Conservation (phyloP, 2,329 filamentous ascomycete species). For the Penicillium decumbens region DNA sequence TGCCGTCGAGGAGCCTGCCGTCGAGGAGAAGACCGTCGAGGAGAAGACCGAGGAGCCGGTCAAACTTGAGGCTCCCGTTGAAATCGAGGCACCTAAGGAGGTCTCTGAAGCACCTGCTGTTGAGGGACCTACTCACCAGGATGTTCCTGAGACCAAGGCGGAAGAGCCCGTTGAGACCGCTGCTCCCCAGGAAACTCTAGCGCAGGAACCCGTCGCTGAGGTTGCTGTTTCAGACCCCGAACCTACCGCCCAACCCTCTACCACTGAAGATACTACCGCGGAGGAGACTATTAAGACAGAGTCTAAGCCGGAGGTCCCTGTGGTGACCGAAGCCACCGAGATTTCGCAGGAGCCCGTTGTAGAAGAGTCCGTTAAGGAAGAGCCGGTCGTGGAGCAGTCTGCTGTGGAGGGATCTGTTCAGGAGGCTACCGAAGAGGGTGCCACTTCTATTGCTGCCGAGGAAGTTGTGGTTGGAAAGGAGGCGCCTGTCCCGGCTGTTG, state of each 20-base stretch:
- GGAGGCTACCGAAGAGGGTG: slow-evolving; percentile 10
- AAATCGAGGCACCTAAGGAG: slow-evolving; percentile 1
- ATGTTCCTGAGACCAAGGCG: slow-evolving; percentile 1
- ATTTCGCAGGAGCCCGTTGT: slow-evolving; percentile 4
- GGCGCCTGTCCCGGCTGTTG: neutral
- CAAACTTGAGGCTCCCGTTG: neutral
- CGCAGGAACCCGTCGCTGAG: neutral
- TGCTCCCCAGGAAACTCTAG: neutral
- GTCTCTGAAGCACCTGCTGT: slow-evolving; percentile 4
- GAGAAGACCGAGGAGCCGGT: slow-evolving; percentile 6
- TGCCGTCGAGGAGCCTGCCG: slow-evolving; percentile 3
- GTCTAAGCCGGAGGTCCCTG: neutral
- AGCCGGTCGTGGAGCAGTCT: neutral
- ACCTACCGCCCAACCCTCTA: too few relatives aligned
- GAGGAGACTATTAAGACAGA: neutral
- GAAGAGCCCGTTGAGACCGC: slow-evolving; percentile 1
- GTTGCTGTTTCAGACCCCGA: too few relatives aligned
- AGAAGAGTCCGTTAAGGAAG: slow-evolving; percentile 1
- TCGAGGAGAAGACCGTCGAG: too few relatives aligned
- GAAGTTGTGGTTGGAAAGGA: neutral
- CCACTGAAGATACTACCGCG: too few relatives aligned
- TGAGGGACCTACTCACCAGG: slow-evolving; percentile 1
- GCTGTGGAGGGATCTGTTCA: slow-evolving; percentile 1
- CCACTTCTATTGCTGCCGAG: neutral
- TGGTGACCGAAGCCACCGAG: neutral